phyloP scores from a whole-genome alignment of 441 rosid genomes.

The Adansonia rubrostipa region DNA sequence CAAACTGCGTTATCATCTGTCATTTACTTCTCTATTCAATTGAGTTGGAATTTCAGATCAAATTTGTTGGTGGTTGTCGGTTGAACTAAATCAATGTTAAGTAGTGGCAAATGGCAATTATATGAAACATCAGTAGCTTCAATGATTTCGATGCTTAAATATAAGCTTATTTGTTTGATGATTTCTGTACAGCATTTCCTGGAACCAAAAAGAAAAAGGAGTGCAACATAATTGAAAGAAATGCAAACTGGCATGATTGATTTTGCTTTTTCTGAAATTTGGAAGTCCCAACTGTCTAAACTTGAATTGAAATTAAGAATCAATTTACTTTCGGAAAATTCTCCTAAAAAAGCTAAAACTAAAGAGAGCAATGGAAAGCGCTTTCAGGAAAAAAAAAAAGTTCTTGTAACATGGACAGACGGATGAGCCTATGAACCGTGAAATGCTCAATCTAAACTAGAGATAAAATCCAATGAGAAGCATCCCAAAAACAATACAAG shows the following conservation, averaged over 20 bases:
- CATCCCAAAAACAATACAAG: constrained; percentile 24
- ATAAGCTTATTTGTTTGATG: neutral
- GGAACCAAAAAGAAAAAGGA: neutral
- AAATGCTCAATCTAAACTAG: neutral
- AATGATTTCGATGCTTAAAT: neutral
- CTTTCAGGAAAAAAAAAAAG: no score
- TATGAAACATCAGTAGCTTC: no score
- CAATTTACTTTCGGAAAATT: neutral
- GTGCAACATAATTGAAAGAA: neutral
- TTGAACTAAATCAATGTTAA: neutral
- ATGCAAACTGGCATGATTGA: neutral
- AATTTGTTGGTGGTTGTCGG: neutral
- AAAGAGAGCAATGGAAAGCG: neutral
- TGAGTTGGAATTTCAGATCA: neutral
- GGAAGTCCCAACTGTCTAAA: neutral
- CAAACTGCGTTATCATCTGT: neutral
- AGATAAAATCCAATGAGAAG: constrained; percentile 23
- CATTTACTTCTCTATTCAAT: neutral
- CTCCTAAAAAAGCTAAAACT: neutral
- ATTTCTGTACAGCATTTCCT: neutral
- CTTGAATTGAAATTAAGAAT: neutral
- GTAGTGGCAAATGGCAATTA: neutral
- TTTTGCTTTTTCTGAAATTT: neutral
- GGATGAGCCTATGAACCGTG: constrained; percentile 1
- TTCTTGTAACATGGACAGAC: no score